Conservation (phyloP, 768 basidiomycete genomes). For the Imleria badia region DNA sequence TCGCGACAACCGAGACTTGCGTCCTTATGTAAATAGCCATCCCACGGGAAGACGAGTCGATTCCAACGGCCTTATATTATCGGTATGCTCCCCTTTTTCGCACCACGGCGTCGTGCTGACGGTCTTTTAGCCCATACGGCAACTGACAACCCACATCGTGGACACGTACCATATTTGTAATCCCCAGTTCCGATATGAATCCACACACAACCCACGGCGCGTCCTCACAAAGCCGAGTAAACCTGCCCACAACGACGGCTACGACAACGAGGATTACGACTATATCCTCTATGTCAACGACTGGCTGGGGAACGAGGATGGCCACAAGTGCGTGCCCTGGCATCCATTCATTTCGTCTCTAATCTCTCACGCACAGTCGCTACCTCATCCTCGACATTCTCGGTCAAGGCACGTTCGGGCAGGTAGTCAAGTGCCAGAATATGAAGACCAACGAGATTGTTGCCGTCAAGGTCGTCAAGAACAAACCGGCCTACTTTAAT, state of each 20-base stretch:
- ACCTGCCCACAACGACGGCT: constrained; percentile 93
- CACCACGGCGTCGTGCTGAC: constrained; percentile 10
- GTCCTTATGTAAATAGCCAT: constrained; percentile 65
- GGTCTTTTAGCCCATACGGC: constrained; percentile 48
- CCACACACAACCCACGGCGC: constrained; percentile 89
- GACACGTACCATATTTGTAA: constrained; percentile 96
- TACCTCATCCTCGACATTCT: constrained; percentile 98
- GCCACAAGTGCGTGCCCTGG: constrained; percentile 74
- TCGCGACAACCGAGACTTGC: constrained; percentile 72
- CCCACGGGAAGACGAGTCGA: constrained; percentile 75
- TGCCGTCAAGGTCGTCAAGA: constrained; percentile 99
- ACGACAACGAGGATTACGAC: constrained; percentile 98
- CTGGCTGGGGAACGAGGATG: constrained; percentile 91
- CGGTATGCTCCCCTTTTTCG: constrained; percentile 52
- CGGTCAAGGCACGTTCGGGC: constrained; percentile 98
- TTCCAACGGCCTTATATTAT: constrained; percentile 71
- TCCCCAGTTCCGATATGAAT: constrained; percentile 92
- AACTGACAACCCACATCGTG: constrained; percentile 81
- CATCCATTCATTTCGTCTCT: background rate
- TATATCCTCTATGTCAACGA: constrained; percentile 99
- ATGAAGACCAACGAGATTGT: constrained; percentile 99
- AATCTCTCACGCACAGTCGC: constrained; percentile 42
- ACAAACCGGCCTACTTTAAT: constrained; percentile 99
- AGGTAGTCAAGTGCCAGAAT: constrained; percentile 99
- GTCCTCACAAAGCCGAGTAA: constrained; percentile 98